These are phyloP conservation scores for Forsythia suspensa DNA, from an alignment of 257 asterid genomes.

Conservation along the genomic window DNA sequence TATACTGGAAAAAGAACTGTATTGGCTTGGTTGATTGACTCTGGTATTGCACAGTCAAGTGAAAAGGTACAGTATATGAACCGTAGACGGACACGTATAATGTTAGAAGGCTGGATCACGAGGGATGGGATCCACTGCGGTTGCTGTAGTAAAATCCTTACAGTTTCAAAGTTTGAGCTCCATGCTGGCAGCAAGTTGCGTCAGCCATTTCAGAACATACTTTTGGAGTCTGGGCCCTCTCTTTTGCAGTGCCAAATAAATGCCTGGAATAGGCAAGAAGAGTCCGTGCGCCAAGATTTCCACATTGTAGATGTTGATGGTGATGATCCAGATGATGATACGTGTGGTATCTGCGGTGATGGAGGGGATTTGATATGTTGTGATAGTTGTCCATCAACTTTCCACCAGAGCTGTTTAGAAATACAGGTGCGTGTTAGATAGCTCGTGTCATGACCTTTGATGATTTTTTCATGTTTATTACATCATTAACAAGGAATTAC, in stretches of 20 bases:
- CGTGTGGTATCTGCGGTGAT: constrained; percentile 93
- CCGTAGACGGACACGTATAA: constrained; percentile 64
- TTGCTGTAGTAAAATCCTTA: constrained; percentile 92
- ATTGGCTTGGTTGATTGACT: constrained; percentile 86
- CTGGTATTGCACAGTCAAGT: constrained; percentile 62
- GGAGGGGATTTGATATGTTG: constrained; percentile 98
- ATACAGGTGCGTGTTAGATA: constrained; percentile 52
- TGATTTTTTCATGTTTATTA: constrained; percentile 9
- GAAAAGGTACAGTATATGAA: constrained; percentile 95
- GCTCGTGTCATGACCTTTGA: background rate
- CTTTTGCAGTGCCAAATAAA: constrained; percentile 86
- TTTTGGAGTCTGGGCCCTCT: constrained; percentile 79
- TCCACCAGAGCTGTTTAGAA: constrained; percentile 85
- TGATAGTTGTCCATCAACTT: constrained; percentile 97
- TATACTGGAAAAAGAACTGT: constrained; percentile 85
- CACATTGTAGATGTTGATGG: constrained; percentile 59
- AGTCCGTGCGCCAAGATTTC: constrained; percentile 54
- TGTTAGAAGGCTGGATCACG: constrained; percentile 97
- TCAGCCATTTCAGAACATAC: constrained; percentile 82
- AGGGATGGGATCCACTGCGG: constrained; percentile 97
- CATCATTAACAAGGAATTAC: constrained; percentile 13
- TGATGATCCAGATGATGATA: constrained; percentile 94
- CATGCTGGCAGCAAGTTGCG: constrained; percentile 96
- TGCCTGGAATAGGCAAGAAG: constrained; percentile 90
- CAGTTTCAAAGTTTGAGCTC: constrained; percentile 92